Percentiles rank a stretch among this genome's conserved stretches.
Conservation (phyloP, 768 basidiomycete species). For the Dacryopinax primogenitus region DNA sequence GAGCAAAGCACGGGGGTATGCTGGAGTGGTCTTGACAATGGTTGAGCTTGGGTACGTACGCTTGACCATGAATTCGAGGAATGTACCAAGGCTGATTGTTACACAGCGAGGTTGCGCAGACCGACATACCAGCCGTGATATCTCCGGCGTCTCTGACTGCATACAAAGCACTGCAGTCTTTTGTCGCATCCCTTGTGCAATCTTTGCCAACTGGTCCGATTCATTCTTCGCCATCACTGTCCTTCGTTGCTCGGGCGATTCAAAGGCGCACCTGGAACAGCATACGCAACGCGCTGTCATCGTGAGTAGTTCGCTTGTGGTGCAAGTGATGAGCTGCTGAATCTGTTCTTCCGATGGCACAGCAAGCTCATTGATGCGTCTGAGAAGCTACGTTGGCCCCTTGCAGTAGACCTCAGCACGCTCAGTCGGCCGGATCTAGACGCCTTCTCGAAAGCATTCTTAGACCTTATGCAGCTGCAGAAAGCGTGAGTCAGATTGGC, state of each 20-base stretch:
- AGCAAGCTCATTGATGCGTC: conserved; percentile 53
- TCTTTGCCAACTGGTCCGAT: conserved; percentile 25
- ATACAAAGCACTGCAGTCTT: conserved; percentile 49
- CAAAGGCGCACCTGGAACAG: conserved; percentile 62
- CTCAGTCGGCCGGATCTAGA: conserved; percentile 40
- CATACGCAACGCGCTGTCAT: conserved; percentile 51
- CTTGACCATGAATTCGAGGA: background rate
- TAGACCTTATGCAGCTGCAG: conserved; percentile 66
- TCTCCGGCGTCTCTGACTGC: conserved; percentile 37
- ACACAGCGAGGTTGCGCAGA: background rate
- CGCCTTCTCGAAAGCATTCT: conserved; percentile 63
- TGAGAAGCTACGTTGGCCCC: conserved; percentile 79
- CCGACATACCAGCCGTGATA: conserved; percentile 26
- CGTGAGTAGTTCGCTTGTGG: conserved; percentile 34
- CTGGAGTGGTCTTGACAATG: conserved; percentile 56
- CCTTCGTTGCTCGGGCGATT: conserved; percentile 46
- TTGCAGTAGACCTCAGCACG: conserved; percentile 49
- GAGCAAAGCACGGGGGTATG: conserved; percentile 61
- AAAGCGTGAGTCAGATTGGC: conserved; percentile 45
- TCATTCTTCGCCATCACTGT: conserved; percentile 40
- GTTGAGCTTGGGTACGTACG: conserved; percentile 53
- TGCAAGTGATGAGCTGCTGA: background rate
- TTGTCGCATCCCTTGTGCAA: conserved; percentile 44
- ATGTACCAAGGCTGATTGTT: background rate
- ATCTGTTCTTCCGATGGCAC: conserved; percentile 9